Evolutionary conservation across 2,329 filamentous ascomycete genomes (phyloP).

Genomic region (Colletotrichum abscissum): DNA sequence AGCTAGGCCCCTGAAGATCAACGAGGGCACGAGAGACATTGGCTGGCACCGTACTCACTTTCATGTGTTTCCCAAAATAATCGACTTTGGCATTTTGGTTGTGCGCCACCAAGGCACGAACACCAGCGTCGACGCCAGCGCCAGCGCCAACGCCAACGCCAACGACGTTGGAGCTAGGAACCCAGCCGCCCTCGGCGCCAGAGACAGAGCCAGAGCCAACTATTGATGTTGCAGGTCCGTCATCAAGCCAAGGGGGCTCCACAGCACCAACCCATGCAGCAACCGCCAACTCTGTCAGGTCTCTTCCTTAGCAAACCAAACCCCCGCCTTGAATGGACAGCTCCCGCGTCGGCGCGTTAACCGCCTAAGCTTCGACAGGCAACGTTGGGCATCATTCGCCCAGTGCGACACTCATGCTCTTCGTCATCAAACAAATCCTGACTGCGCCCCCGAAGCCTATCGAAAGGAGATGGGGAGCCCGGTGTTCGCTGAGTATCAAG

Average conservation of each 20-base stretch:
- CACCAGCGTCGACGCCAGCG: background rate
- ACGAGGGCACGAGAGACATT: background rate
- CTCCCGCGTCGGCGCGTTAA: background rate
- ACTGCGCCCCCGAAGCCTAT: background rate
- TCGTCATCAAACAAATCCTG: background rate
- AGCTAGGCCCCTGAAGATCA: background rate
- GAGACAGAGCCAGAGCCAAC: conserved; percentile 9
- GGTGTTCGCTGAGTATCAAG: too few relatives aligned
- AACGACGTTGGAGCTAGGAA: conserved; percentile 18
- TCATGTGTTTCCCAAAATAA: background rate
- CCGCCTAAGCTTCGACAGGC: background rate
- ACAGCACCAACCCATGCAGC: conserved; percentile 1
- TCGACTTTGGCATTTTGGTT: background rate
- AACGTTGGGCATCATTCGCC: conserved; percentile 5
- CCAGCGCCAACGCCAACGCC: background rate
- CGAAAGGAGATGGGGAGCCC: background rate
- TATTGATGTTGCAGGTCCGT: conserved; percentile 23
- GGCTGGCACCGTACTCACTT: background rate
- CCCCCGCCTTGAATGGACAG: conserved; percentile 13
- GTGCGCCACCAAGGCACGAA: background rate
- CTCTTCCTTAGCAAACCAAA: background rate
- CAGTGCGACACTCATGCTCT: background rate
- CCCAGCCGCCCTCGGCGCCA: background rate
- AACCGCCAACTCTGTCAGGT: background rate
- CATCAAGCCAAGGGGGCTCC: background rate